Percentiles rank a stretch among this genome's conserved stretches.
Conservation (phyloP, 1,139 yeast genomes). For the Yamadazyma kanchanaburiensis region DNA sequence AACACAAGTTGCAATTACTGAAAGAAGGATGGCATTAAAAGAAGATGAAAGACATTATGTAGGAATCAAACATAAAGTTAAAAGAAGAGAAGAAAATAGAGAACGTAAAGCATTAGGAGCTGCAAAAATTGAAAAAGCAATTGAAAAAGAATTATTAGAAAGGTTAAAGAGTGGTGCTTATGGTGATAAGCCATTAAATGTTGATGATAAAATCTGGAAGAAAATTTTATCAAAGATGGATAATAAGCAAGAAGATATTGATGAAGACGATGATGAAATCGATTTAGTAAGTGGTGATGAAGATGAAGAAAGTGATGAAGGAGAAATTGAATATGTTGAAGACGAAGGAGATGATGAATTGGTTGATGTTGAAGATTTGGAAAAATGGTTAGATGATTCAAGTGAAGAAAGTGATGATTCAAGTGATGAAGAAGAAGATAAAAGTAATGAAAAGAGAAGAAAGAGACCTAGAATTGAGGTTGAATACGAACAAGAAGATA, state of each 20-base stretch:
- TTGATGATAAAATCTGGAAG: conserved; percentile 94
- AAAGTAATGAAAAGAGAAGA: conserved; percentile 41
- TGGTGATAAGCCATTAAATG: conserved; percentile 96
- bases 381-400: conserved; percentile 81
- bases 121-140: conserved; percentile 93
- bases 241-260: conserved; percentile 55
- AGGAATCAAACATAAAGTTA: conserved; percentile 89
- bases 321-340: conserved; percentile 81
- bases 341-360: conserved; percentile 86
- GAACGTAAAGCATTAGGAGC: conserved; percentile 96
- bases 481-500: conserved; percentile 71
- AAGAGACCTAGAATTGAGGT: conserved; percentile 79
- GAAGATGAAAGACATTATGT: conserved; percentile 93
- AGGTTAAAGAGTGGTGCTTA: conserved; percentile 96
- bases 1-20: conserved; percentile 95
- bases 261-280: conserved; percentile 60
- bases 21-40: conserved; percentile 84
- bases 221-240: conserved; percentile 80
- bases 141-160: conserved; percentile 90
- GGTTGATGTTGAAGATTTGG: conserved; percentile 88
- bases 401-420: conserved; percentile 40
- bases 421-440: conserved; percentile 35
- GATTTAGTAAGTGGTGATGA: conserved; percentile 59
- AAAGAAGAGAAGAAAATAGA: conserved; percentile 88
- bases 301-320: conserved; percentile 68